Evolutionary conservation across 2,329 filamentous ascomycete species (phyloP).

Genomic region (Colletotrichum higginsianum): DNA sequence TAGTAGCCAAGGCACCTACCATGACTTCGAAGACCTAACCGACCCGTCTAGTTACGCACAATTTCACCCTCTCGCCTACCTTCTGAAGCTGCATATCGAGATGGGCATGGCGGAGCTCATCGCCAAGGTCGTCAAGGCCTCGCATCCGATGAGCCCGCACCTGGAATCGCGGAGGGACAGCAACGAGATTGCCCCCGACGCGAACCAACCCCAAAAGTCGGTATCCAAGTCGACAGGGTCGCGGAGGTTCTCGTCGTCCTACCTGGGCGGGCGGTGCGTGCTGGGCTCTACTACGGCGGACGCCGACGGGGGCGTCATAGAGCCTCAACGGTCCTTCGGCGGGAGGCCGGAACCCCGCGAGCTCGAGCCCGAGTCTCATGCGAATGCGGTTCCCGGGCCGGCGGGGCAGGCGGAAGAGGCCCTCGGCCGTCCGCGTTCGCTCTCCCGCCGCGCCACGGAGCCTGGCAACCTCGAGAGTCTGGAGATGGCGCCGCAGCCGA

Average conservation of each 20-base stretch:
- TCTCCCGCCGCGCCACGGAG: slow-evolving; percentile 10
- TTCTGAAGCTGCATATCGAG: slow-evolving; percentile 65
- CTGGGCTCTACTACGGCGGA: not conserved
- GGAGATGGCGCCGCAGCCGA: not conserved
- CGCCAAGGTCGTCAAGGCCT: slow-evolving; percentile 50
- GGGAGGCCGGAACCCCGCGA: not conserved
- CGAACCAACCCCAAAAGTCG: not conserved
- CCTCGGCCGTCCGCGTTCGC: not conserved
- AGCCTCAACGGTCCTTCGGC: not conserved
- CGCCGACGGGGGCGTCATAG: not conserved
- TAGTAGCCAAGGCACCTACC: fast-evolving
- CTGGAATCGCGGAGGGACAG: slow-evolving; percentile 7
- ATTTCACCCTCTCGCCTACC: slow-evolving; percentile 63
- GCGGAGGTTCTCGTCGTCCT: slow-evolving; percentile 4
- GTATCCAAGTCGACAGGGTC: slow-evolving; percentile 7
- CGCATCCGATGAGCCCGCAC: slow-evolving; percentile 50
- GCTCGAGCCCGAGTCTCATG: too few relatives aligned
- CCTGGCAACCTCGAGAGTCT: not conserved
- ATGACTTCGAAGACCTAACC: not conserved
- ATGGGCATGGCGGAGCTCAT: slow-evolving; percentile 67
- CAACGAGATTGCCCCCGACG: not conserved
- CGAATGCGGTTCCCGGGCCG: not conserved
- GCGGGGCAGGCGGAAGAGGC: not conserved
- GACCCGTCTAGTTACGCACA: slow-evolving; percentile 45
- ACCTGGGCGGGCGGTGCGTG: not conserved